A percentile compares a stretch with the other conserved stretches of the same genome.
Conservation (phyloP, 2,329 filamentous ascomycete species). For the Fusarium vanettenii region DNA sequence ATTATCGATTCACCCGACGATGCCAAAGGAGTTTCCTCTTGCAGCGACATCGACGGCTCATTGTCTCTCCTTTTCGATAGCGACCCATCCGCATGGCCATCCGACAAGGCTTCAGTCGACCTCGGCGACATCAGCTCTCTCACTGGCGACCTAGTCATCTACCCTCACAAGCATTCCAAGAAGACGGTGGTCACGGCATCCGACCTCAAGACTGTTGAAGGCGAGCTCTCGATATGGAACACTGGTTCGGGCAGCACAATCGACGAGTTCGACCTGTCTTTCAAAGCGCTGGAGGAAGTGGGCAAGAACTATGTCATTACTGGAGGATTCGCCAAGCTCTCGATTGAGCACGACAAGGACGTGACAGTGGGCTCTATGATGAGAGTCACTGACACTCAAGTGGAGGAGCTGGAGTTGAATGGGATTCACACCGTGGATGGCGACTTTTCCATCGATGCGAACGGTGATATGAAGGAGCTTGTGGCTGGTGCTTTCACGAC, state of each 20-base stretch:
- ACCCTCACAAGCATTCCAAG: constrained; percentile 38
- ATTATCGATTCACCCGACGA: constrained; percentile 40
- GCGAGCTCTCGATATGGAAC: constrained; percentile 40
- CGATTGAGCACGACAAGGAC: constrained; percentile 33
- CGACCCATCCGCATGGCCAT: constrained; percentile 39
- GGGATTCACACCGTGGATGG: constrained; percentile 40
- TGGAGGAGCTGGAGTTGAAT: constrained; percentile 31
- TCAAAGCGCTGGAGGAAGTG: constrained; percentile 36
- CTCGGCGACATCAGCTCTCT: constrained; percentile 38
- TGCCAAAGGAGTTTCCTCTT: constrained; percentile 35
- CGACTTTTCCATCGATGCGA: constrained; percentile 42
- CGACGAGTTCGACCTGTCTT: constrained; percentile 31
- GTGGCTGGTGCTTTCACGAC: constrained; percentile 29
- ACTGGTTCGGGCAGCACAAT: constrained; percentile 28
- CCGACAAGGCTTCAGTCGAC: constrained; percentile 38
- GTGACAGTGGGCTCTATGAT: constrained; percentile 36
- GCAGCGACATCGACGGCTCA: constrained; percentile 42
- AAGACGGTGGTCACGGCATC: constrained; percentile 39
- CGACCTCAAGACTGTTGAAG: constrained; percentile 36
- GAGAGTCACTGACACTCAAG: constrained; percentile 38
- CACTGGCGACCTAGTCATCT: constrained; percentile 41
- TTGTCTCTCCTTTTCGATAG: constrained; percentile 42
- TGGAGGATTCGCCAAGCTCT: constrained; percentile 32
- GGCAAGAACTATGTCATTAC: constrained; percentile 40
- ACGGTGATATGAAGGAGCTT: constrained; percentile 33